Evolutionary conservation across 306 rosid genomes (phyloP).

Genomic region (Malus asiatica): DNA sequence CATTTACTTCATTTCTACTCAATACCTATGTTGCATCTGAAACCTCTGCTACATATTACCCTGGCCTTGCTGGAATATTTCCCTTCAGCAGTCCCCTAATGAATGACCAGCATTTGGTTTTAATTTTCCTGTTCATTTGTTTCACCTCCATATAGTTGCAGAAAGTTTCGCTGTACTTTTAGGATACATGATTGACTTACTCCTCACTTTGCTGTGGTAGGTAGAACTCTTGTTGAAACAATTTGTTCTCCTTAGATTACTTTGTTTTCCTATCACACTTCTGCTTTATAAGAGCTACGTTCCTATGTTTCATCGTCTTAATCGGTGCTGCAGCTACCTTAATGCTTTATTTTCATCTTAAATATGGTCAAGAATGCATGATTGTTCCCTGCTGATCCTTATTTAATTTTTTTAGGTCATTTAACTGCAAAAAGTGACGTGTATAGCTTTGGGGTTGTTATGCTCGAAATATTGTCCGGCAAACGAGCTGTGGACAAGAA

Average conservation of each 20-base stretch:
- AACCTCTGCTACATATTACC: background rate
- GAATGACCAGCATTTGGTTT: background rate
- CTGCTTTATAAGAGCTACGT: background rate
- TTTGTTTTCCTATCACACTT: background rate
- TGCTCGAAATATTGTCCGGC: constrained; percentile 78
- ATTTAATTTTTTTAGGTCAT: constrained; percentile 50
- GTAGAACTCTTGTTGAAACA: background rate
- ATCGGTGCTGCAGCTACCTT: background rate
- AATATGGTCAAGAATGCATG: constrained; percentile 1
- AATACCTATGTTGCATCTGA: background rate
- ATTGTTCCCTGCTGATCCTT: constrained; percentile 17
- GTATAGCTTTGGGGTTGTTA: constrained; percentile 90
- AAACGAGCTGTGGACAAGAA: constrained; percentile 79
- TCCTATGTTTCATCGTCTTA: background rate
- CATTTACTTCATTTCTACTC: background rate
- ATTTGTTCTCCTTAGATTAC: background rate
- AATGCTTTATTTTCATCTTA: background rate
- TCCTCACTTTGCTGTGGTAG: background rate
- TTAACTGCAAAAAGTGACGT: constrained; percentile 82
- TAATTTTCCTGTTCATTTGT: background rate
- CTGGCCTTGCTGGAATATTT: background rate
- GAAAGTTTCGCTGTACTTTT: background rate
- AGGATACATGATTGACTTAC: background rate
- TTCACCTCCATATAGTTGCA: background rate
- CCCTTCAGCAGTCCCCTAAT: background rate